phyloP scores from a whole-genome alignment of 768 basidiomycete species.

The Auriscalpium orientale region DNA sequence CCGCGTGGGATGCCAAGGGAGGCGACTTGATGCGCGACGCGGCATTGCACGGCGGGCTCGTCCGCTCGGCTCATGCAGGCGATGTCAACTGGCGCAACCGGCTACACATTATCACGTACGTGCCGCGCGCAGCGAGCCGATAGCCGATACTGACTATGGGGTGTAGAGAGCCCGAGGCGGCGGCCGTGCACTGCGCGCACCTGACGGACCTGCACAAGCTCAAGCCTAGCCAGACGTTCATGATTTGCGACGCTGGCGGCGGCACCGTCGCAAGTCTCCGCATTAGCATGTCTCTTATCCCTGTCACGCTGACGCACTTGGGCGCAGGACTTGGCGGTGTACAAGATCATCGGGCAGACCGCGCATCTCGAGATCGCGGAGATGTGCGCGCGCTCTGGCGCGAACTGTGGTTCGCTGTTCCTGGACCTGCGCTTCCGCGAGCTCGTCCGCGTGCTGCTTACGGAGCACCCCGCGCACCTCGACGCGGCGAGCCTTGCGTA shows the following conservation, averaged over 20 bases:
- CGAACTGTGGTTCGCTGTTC: slow-evolving; percentile 83
- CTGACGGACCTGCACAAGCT: slow-evolving; percentile 75
- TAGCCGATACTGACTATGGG: background rate
- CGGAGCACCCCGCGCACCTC: slow-evolving; percentile 80
- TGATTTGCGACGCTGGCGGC: slow-evolving; percentile 78
- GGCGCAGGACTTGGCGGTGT: slow-evolving; percentile 36
- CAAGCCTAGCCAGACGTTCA: slow-evolving; percentile 75
- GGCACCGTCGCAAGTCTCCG: slow-evolving; percentile 11
- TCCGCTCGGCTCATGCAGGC: slow-evolving; percentile 60
- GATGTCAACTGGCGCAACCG: slow-evolving; percentile 76
- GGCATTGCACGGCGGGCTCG: slow-evolving; percentile 74
- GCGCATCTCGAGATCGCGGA: slow-evolving; percentile 85
- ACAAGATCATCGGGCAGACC: slow-evolving; percentile 71
- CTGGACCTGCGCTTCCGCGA: slow-evolving; percentile 82
- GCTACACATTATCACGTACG: slow-evolving; percentile 70
- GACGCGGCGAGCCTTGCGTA: slow-evolving; percentile 77
- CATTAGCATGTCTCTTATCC: background rate
- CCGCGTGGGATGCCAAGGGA: slow-evolving; percentile 84
- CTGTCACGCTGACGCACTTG: slow-evolving; percentile 6
- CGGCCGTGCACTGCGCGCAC: slow-evolving; percentile 85
- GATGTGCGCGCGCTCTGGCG: slow-evolving; percentile 80
- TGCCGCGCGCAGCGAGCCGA: slow-evolving; percentile 1
- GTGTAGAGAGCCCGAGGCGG: slow-evolving; percentile 67
- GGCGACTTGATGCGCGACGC: slow-evolving; percentile 83
- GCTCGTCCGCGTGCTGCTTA: slow-evolving; percentile 67